Evolutionary conservation across 208 protist species (phyloP), one percentile per base, ranked within the genome.

Genomic region (Crithidia sp.): DNA sequence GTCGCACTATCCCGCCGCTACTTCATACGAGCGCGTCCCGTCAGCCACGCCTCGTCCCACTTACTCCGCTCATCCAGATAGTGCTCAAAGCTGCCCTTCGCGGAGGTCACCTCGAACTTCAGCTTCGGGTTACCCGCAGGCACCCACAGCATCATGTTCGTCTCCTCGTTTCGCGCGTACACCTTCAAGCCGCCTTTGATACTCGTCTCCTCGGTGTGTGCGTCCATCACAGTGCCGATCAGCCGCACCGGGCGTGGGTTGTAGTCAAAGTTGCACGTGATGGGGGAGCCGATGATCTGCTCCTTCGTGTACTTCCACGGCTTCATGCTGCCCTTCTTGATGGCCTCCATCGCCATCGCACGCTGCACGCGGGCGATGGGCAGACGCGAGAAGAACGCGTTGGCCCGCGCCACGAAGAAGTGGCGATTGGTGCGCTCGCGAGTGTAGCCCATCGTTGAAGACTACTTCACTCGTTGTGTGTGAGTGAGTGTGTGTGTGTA

Each of bases 141-240:
- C 36, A 97, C 85, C 91, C 93, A 97, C 50, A 97, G 67, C 89
- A 95, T 94, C 86, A 97, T 93, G 78, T 97, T 97, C 44, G 93
- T 88, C 76, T 97, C 90, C 71, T 97, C 93, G 67, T 92, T 95
- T 7, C 89, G 79, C 14, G 93, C 87, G 79, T 95, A 95, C 55
- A 97, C 91, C 87, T 97, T 97, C 61, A 97, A 60, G 3, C 93
- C 93, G 3, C 93, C 93, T 77, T 95, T 95, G 50, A 97, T 88
- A 65, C 91, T 97, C 45, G 90, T 95, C 82, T 97, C 89, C 76
- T 86, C 77, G 28, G 89, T 91, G 81, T 95, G 90, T 0, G 89
- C 89, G 68, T 97, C 93, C 93, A 97, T 97, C 17, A 97, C 86
- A 3, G 93, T 95, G 52, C 93, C 93, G 52, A 97, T 95, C 56